These are phyloP conservation scores for Boletus rufocinnamomeus DNA, from an alignment of 768 basidiomycete species.

Conservation along the genomic window DNA sequence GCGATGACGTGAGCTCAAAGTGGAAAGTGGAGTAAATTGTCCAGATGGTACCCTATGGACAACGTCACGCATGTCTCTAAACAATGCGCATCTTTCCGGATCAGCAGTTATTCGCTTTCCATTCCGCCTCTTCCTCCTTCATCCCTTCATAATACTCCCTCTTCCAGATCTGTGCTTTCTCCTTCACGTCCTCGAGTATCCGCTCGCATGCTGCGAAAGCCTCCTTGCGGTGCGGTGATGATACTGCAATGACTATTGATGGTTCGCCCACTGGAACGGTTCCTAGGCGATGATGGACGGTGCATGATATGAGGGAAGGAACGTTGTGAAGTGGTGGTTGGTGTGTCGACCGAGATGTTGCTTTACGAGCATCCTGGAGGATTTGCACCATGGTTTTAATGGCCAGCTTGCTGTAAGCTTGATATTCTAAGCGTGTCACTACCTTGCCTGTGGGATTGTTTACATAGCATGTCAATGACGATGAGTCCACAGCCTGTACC, in stretches of 20 bases:
- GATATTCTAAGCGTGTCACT: constrained; percentile 77
- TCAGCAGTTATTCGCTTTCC: constrained; percentile 61
- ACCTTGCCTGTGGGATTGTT: constrained; percentile 51
- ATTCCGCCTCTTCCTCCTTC: constrained; percentile 59
- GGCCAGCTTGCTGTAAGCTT: constrained; percentile 79
- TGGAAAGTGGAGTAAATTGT: constrained; percentile 69
- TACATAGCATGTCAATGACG: constrained; percentile 9
- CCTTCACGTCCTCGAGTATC: constrained; percentile 85
- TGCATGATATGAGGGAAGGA: constrained; percentile 54
- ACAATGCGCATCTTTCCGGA: constrained; percentile 4
- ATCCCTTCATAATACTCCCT: constrained; percentile 82
- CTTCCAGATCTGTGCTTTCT: constrained; percentile 88
- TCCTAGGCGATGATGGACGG: constrained; percentile 77
- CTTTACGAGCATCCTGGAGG: constrained; percentile 46
- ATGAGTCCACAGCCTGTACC: background rate
- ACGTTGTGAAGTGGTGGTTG: constrained; percentile 28
- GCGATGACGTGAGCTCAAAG: constrained; percentile 63
- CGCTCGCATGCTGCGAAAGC: constrained; percentile 78
- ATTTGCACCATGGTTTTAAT: constrained; percentile 75
- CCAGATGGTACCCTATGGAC: constrained; percentile 11
- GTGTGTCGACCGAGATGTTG: constrained; percentile 46
- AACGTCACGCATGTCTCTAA: constrained; percentile 6
- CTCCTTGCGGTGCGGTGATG: constrained; percentile 81
- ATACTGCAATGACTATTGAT: constrained; percentile 84
- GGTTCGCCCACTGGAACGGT: constrained; percentile 75